Evolutionary conservation across 257 asterid genomes (phyloP), one percentile per base, ranked within the genome.

Genomic region (Solanum peruvianum): DNA sequence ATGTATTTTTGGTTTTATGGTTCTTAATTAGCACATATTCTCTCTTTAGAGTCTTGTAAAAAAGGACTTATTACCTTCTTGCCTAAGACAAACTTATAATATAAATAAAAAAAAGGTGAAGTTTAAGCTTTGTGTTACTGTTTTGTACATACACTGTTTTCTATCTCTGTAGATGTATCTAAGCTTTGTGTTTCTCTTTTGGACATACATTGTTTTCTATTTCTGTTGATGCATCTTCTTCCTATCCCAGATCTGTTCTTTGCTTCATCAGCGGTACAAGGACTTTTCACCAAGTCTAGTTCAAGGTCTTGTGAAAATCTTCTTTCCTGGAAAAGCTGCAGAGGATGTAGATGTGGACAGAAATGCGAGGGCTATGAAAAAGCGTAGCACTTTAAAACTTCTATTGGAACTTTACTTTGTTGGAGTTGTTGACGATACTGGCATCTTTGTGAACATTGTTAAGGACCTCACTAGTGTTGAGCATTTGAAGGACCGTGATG

Each of bases 251-350:
- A 93, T 97, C 90, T 96, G 99, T 92, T 97, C 99, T 89, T 91
- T 97, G 94, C 98, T 97, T 88, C 99, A 97, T 93, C 99, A 95
- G 87, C 94, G 99, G 90, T 97, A 97, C 93, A 94, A 90, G 81
- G 99, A 97, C 80, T 97, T 97, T 91, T 94, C 99, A 33, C 96
- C 97, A 47, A 93, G 95, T 92, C 95, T 97, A 84, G 98, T 96
- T 89, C 98, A 97, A 94, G 99, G 99, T 83, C 99, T 97, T 86
- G 62, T 93, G 88, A 97, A 95, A 91, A 90, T 94, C 86, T 97
- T 97, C 86, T 72, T 91, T 44, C 98, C 95, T 47, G 99, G 98
- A 87, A 97, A 97, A 89, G 91, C 93, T 83, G 89, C 90, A 18
- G 99, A 97, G 88, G 98, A 97, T 88, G 87, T 90, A 87, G 99